Conservation (phyloP, 306 rosid species). For the Vigna hirtella region DNA sequence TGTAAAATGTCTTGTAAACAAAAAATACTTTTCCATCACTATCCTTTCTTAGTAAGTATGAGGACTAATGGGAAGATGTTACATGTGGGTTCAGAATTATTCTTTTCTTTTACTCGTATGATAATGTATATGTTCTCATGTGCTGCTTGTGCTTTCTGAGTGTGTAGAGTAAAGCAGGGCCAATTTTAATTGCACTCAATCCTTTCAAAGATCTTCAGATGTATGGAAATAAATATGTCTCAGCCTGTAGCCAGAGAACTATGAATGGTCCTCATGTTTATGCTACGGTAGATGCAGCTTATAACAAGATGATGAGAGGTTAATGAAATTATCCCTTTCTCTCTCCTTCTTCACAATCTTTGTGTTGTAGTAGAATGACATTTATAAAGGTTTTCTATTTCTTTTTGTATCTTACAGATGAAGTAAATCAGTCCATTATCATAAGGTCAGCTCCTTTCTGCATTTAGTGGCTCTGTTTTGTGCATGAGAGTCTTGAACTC, state of each 20-base stretch:
- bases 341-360: slow-evolving; percentile 15
- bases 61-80: slow-evolving; percentile 7
- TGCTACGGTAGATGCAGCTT: slow-evolving; percentile 69
- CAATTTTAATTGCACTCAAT: slow-evolving; percentile 82
- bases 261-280: slow-evolving; percentile 73
- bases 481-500: slow-evolving; percentile 20
- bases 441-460: slow-evolving; percentile 68
- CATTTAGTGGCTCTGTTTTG: slow-evolving; percentile 29
- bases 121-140: slow-evolving; percentile 42
- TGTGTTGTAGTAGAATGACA: slow-evolving; percentile 34
- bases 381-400: slow-evolving; percentile 46
- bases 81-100: not conserved
- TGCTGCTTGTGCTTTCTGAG: slow-evolving; percentile 44
- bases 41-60: not conserved
- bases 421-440: slow-evolving; percentile 84
- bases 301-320: slow-evolving; percentile 82
- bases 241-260: slow-evolving; percentile 62
- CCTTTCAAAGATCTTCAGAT: slow-evolving; percentile 74
- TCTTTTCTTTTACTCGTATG: slow-evolving; percentile 27
- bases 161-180: slow-evolving; percentile 91
- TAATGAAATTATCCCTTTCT: slow-evolving; percentile 29
- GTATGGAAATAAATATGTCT: slow-evolving; percentile 63
- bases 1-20: not conserved
- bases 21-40: not conserved
- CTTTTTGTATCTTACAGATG: slow-evolving; percentile 68